These are phyloP conservation scores for Prosopis cineraria DNA, from an alignment of 306 rosid genomes.

Conservation along the genomic window DNA sequence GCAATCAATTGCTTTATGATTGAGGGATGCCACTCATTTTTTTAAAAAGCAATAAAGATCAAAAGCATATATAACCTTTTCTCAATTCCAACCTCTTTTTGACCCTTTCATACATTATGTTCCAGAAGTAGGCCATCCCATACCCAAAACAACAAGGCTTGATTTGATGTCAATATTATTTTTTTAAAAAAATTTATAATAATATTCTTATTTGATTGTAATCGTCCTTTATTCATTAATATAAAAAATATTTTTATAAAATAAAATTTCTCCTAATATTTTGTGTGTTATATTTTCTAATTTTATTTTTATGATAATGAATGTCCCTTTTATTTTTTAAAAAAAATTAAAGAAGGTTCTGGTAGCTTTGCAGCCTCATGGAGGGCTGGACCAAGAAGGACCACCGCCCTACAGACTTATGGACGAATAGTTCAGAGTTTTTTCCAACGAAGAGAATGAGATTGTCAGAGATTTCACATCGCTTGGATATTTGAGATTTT, in stretches of 20 bases:
- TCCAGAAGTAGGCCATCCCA: conserved; percentile 1
- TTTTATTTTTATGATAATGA: not conserved
- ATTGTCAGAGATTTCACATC: conserved; percentile 31
- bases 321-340: conserved; percentile 30
- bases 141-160: not conserved
- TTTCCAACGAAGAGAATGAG: not conserved
- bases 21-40: conserved; percentile 41
- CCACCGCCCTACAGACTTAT: not conserved
- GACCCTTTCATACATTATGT: not conserved
- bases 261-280: not conserved
- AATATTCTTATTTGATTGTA: not conserved
- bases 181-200: not conserved
- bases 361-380: not conserved
- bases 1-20: conserved; percentile 80
- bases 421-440: conserved; percentile 7
- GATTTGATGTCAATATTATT: not conserved
- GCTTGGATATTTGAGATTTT: not conserved
- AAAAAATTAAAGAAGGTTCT: not conserved
- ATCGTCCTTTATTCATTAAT: not conserved
- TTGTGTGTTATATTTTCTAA: not conserved
- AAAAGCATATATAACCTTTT: not conserved
- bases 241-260: not conserved
- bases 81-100: not conserved
- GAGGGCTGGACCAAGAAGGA: not conserved
- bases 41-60: conserved; percentile 35